These are phyloP conservation scores for Trifolium dubium DNA, from an alignment of 306 rosid species.

Conservation along the genomic window DNA sequence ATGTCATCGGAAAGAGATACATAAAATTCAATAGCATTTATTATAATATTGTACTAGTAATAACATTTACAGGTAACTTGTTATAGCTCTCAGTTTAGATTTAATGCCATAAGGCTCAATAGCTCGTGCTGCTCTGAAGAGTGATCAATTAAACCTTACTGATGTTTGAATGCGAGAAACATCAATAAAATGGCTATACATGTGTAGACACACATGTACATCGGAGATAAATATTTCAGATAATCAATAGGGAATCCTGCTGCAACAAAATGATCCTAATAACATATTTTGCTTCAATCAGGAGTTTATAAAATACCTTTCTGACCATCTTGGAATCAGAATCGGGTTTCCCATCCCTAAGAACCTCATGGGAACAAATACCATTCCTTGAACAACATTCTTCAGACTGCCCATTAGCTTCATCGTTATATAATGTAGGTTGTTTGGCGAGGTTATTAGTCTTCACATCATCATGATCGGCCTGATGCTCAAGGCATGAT, in stretches of 20 bases:
- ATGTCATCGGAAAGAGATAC: conserved; percentile 28
- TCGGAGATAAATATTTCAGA: conserved; percentile 23
- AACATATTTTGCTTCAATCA: conserved; percentile 25
- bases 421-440: conserved; percentile 28
- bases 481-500: conserved; percentile 48
- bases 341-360: conserved; percentile 64
- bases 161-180: conserved; percentile 18
- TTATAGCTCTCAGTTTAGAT: conserved; percentile 14
- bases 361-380: conserved; percentile 91
- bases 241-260: conserved; percentile 31
- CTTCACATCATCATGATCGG: conserved; percentile 46
- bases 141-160: conserved; percentile 1
- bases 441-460: conserved; percentile 44
- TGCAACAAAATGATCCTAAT: conserved; percentile 32
- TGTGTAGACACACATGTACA: conserved; percentile 16
- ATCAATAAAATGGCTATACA: conserved; percentile 30
- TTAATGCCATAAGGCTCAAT: conserved; percentile 26
- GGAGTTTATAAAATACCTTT: conserved; percentile 60
- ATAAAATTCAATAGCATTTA: conserved; percentile 24
- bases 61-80: conserved; percentile 21
- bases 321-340: conserved; percentile 58
- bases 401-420: conserved; percentile 49
- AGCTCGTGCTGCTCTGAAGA: conserved; percentile 32
- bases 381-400: conserved; percentile 75
- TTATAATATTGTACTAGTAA: conserved; percentile 17